phyloP scores from a whole-genome alignment of 805 yeast genomes.

The Yamadazyma ubonensis region DNA sequence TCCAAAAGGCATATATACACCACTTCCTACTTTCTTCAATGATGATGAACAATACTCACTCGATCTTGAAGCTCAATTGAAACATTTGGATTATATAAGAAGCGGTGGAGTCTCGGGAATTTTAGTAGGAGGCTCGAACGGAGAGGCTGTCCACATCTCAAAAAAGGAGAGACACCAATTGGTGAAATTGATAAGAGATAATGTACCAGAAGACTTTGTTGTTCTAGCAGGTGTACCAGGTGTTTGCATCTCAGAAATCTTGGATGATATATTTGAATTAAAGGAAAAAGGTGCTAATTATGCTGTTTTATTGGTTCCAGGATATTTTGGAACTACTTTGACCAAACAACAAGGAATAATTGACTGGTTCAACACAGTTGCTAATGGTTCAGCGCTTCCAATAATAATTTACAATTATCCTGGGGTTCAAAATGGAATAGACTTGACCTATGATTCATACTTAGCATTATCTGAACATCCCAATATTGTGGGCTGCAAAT shows the following conservation, averaged over 20 bases:
- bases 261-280: constrained; percentile 36
- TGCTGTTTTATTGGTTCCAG: constrained; percentile 44
- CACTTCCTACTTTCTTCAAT: constrained; percentile 56
- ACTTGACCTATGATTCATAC: constrained; percentile 38
- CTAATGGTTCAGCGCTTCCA: constrained; percentile 44
- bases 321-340: constrained; percentile 48
- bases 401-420: constrained; percentile 48
- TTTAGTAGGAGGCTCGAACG: constrained; percentile 54
- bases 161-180: constrained; percentile 41
- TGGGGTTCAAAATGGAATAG: constrained; percentile 45
- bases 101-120: constrained; percentile 48
- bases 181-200: constrained; percentile 26
- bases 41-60: constrained; percentile 35
- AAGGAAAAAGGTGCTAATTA: constrained; percentile 39
- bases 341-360: constrained; percentile 45
- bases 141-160: constrained; percentile 52
- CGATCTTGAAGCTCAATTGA: constrained; percentile 38
- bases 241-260: constrained; percentile 44
- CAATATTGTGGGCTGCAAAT: constrained; percentile 52
- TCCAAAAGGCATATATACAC: constrained; percentile 47
- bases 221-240: constrained; percentile 50
- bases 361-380: constrained; percentile 43
- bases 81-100: constrained; percentile 43
- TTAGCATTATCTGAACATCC: constrained; percentile 43
- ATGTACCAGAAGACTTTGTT: constrained; percentile 21